phyloP scores from a whole-genome alignment of 306 rosid genomes.

The Casuarina glauca region DNA sequence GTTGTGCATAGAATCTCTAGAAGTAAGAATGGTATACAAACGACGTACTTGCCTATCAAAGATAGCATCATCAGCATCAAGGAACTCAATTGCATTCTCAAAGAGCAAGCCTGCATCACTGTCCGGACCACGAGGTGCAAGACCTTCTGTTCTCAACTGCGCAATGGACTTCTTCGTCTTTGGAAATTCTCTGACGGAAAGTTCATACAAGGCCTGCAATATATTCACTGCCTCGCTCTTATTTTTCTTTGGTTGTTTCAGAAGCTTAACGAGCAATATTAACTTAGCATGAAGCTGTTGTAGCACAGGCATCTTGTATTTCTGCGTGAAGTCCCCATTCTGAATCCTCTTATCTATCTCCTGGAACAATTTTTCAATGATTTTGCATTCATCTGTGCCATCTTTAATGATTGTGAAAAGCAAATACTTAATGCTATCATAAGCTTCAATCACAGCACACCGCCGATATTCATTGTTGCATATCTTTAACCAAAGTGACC shows the following conservation, averaged over 20 bases:
- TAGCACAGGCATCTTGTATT: slow-evolving; percentile 52
- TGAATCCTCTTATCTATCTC: slow-evolving; percentile 49
- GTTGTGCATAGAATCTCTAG: slow-evolving; percentile 80
- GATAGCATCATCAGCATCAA: slow-evolving; percentile 51
- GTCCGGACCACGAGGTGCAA: slow-evolving; percentile 44
- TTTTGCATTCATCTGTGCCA: slow-evolving; percentile 55
- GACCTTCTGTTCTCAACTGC: slow-evolving; percentile 60
- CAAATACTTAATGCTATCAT: slow-evolving; percentile 71
- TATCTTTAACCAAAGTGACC: slow-evolving; percentile 65
- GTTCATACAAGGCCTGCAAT: slow-evolving; percentile 84
- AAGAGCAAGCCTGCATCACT: slow-evolving; percentile 64
- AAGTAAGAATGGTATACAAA: slow-evolving; percentile 73
- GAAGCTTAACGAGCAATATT: slow-evolving; percentile 61
- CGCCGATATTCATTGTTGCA: slow-evolving; percentile 89
- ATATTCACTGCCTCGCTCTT: slow-evolving; percentile 52
- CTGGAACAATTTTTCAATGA: slow-evolving; percentile 49
- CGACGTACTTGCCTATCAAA: slow-evolving; percentile 71
- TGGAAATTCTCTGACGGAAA: slow-evolving; percentile 69
- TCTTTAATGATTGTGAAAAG: slow-evolving; percentile 44
- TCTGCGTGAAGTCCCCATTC: slow-evolving; percentile 37
- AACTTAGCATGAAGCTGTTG: slow-evolving; percentile 64
- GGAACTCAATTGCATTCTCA: slow-evolving; percentile 66
- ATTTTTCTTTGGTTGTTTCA: slow-evolving; percentile 49
- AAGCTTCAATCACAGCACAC: slow-evolving; percentile 86
- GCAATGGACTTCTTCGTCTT: slow-evolving; percentile 43